Evolutionary conservation across 257 asterid species (phyloP), one percentile per base, ranked within the genome.

Genomic region (Leptodermis oblonga): DNA sequence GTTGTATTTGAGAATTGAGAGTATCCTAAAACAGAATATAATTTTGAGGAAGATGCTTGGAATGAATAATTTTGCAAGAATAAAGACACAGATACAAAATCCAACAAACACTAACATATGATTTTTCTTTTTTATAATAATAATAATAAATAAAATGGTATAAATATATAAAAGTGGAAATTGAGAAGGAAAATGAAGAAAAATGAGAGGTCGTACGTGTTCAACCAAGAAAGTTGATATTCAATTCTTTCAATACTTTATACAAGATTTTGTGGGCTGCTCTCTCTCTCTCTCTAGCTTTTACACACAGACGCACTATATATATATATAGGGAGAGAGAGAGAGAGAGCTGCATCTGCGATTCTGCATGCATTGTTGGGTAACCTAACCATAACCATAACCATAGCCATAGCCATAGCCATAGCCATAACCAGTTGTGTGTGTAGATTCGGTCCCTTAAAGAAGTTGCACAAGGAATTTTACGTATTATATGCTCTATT

Each of bases 401-500:
- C n/a, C n/a, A n/a, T n/a, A n/a, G n/a, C n/a, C n/a, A n/a, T n/a
- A n/a, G n/a, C n/a, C n/a, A n/a, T n/a, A n/a, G n/a, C 4, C 39
- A 34, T 34, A 34, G 53, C 72, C 53, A 36, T 46, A 36, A 30
- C 75, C 60, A 75, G 41, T 74, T 76, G 70, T 61, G 70, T 46
- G n/a, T 46, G 66, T 43, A 80, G 87, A 84, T 84, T 86, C 84
- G 84, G 79, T 78, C 67, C 82, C 74, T 11, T 74, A 78, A 76
- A 80, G 80, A 74, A 68, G 81, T 80, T 76, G 87, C 85, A 70
- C 52, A 8, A 51, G 43, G 79, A 75, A 83, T 76, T 82, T 82
- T 60, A 42, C 46, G 9, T 36, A 53, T 68, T 69, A 69, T 72
- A 65, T 79, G 78, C 56, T 20, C 13, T n/a, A n/a, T n/a, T n/a